Evolutionary conservation across 257 asterid genomes (phyloP).

Genomic region (Solanum sparsipilum): DNA sequence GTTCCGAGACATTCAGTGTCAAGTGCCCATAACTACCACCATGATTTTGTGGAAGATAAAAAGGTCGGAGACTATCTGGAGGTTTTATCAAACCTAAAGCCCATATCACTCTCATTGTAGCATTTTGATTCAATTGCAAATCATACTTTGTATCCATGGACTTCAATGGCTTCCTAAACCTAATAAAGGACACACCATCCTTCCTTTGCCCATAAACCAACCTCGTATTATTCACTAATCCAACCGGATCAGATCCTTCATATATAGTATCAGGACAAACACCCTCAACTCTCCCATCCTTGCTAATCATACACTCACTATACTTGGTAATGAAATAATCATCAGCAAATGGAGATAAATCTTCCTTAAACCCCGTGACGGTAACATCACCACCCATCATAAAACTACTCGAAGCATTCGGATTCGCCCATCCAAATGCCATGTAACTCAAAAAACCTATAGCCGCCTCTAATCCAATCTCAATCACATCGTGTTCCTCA

Average conservation of each 20-base stretch:
- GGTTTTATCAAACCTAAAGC: slow-evolving; percentile 84
- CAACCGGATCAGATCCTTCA: slow-evolving; percentile 30
- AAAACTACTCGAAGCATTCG: slow-evolving; percentile 44
- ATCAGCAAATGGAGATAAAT: slow-evolving; percentile 66
- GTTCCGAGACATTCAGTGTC: slow-evolving; percentile 60
- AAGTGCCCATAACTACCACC: slow-evolving; percentile 77
- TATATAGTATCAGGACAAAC: slow-evolving; percentile 80
- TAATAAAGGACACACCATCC: slow-evolving; percentile 84
- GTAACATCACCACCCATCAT: slow-evolving; percentile 91
- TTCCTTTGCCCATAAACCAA: slow-evolving; percentile 78
- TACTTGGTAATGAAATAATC: slow-evolving; percentile 74
- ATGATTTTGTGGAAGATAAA: slow-evolving; percentile 91
- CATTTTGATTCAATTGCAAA: slow-evolving; percentile 36
- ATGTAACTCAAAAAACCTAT: slow-evolving; percentile 53
- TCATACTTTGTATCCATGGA: slow-evolving; percentile 57
- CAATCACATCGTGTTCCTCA: slow-evolving; percentile 33
- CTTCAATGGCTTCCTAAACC: slow-evolving; percentile 62
- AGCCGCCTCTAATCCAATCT: slow-evolving; percentile 87
- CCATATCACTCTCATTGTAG: slow-evolving; percentile 78
- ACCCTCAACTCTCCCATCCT: slow-evolving; percentile 58
- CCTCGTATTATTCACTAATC: slow-evolving; percentile 51
- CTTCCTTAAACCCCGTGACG: slow-evolving; percentile 69
- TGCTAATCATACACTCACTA: slow-evolving; percentile 62
- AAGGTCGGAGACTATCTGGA: slow-evolving; percentile 80
- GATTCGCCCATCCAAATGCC: slow-evolving; percentile 98